Evolutionary conservation across 345 rosid genomes (phyloP).

Genomic region (Murraya koenigii): DNA sequence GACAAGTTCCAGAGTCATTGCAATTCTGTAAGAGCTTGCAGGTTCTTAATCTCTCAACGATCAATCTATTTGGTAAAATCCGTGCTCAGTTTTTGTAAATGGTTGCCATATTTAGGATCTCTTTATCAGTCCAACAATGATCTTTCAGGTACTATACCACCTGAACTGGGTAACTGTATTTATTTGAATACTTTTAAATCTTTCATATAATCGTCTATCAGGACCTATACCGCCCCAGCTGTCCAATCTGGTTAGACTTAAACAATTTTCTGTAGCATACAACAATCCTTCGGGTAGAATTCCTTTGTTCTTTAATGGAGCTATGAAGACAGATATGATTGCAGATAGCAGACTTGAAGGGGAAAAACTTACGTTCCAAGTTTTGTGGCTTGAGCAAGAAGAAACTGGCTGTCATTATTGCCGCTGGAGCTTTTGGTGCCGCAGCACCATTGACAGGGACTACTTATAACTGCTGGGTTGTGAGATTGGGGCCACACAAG

Average conservation of each 20-base stretch:
- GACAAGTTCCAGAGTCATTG: constrained; percentile 60
- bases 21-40: constrained; percentile 60
- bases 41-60: constrained; percentile 66
- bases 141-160: constrained; percentile 65
- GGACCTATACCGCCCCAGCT: constrained; percentile 60
- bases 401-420: constrained; percentile 70
- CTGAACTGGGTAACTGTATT: constrained; percentile 57
- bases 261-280: constrained; percentile 56
- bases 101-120: constrained; percentile 73
- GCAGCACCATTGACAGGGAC: too few relatives aligned
- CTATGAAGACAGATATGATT: constrained; percentile 40
- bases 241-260: constrained; percentile 43
- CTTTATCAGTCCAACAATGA: constrained; percentile 67
- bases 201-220: constrained; percentile 56
- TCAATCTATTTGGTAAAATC: constrained; percentile 60
- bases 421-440: constrained; percentile 84
- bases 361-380: constrained; percentile 41
- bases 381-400: constrained; percentile 76
- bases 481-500: constrained; percentile 56
- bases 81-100: constrained; percentile 60
- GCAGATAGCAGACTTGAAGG: constrained; percentile 81
- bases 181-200: constrained; percentile 48
- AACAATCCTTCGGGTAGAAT: constrained; percentile 61
- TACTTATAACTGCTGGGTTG: constrained; percentile 49
- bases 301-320: constrained; percentile 40